Evolutionary conservation across 2,329 filamentous ascomycete genomes (phyloP).

Genomic region (Aspergillus eucalypticola): DNA sequence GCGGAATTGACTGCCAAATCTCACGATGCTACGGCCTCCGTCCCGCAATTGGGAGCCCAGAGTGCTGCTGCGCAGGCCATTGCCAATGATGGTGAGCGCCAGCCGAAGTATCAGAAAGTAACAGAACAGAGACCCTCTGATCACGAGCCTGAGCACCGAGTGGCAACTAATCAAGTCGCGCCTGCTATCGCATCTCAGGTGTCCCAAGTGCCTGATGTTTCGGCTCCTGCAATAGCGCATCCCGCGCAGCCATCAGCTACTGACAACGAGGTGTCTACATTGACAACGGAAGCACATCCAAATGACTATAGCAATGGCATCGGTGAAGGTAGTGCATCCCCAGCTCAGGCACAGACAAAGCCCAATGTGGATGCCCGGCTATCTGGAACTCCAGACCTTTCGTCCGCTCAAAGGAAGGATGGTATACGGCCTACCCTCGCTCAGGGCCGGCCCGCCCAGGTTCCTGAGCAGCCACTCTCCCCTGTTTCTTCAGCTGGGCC

Average conservation of each 20-base stretch:
- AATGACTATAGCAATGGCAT: conserved; percentile 27
- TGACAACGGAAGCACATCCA: conserved; percentile 25
- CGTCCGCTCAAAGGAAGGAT: conserved; percentile 28
- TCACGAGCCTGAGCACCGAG: conserved; percentile 14
- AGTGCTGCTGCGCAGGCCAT: conserved; percentile 15
- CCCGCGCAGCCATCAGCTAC: conserved; percentile 54
- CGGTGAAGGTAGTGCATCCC: conserved; percentile 21
- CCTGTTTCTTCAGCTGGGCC: conserved; percentile 67
- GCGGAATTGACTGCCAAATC: conserved; percentile 40
- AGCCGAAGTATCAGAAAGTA: conserved; percentile 5
- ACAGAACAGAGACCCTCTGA: conserved; percentile 12
- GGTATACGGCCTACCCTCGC: conserved; percentile 31
- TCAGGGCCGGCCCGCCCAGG: conserved; percentile 25
- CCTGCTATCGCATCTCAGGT: conserved; percentile 14
- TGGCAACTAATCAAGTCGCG: conserved; percentile 9
- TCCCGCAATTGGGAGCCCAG: conserved; percentile 20
- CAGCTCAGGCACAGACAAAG: conserved; percentile 22
- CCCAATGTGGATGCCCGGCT: conserved; percentile 18
- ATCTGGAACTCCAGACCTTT: conserved; percentile 19
- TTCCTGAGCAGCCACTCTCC: conserved; percentile 43
- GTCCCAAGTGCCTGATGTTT: conserved; percentile 13
- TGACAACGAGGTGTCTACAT: conserved; percentile 19
- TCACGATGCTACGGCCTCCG: conserved; percentile 27
- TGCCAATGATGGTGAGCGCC: conserved; percentile 6
- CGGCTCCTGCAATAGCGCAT: conserved; percentile 39